phyloP scores from a whole-genome alignment of 2,329 filamentous ascomycete species.

The Exophiala spinifera region DNA sequence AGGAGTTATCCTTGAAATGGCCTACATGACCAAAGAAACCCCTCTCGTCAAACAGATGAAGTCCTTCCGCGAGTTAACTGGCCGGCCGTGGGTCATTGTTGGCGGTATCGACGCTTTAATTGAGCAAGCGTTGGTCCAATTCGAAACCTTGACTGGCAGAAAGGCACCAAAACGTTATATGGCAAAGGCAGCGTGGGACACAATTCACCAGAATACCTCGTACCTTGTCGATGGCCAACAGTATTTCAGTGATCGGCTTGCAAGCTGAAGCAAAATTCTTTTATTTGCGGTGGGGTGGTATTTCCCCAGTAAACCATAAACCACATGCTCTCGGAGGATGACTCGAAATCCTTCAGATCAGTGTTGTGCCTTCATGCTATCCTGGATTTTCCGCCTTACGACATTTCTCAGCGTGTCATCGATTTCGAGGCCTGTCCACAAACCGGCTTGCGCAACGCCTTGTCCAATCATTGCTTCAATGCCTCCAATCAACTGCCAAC shows the following conservation, averaged over 20 bases:
- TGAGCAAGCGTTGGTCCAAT: slow-evolving; percentile 77
- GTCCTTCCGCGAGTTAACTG: slow-evolving; percentile 54
- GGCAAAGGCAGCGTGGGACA: slow-evolving; percentile 57
- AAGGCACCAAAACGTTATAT: slow-evolving; percentile 69
- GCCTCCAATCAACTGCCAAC: slow-evolving; percentile 72
- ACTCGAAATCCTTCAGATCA: not conserved
- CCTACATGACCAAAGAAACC: slow-evolving; percentile 70
- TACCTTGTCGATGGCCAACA: slow-evolving; percentile 18
- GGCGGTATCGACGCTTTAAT: slow-evolving; percentile 73
- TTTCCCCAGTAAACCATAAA: no score
- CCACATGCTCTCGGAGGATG: not conserved
- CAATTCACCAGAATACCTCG: slow-evolving; percentile 16
- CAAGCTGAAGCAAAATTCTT: not conserved
- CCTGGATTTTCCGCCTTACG: slow-evolving; percentile 10
- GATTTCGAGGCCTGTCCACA: slow-evolving; percentile 63
- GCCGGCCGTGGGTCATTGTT: slow-evolving; percentile 64
- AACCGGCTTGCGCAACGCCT: slow-evolving; percentile 62
- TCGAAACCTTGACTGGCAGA: slow-evolving; percentile 74
- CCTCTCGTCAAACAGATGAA: slow-evolving; percentile 68
- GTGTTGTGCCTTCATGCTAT: not conserved
- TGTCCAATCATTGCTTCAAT: slow-evolving; percentile 77
- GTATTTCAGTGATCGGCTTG: slow-evolving; percentile 6
- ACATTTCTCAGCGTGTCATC: slow-evolving; percentile 39
- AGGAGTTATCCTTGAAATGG: slow-evolving; percentile 71
- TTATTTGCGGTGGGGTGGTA: no score